phyloP scores from a whole-genome alignment of 2,329 filamentous ascomycete species.

The Metarhizium brunneum region DNA sequence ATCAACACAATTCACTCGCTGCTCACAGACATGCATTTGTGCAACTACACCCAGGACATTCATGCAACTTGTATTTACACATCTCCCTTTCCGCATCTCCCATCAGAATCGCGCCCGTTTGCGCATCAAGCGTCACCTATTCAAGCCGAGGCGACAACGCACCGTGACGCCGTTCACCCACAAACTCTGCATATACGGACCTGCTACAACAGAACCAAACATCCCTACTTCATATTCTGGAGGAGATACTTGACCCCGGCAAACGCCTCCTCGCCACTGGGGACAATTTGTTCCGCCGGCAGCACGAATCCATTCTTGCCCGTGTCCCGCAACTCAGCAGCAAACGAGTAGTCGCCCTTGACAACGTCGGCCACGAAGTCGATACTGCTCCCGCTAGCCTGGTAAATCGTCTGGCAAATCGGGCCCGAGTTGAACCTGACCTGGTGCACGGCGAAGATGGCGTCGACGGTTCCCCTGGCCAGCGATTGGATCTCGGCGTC shows the following conservation, averaged over 20 bases:
- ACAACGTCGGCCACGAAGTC: slow-evolving; percentile 36
- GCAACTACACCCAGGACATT: too few relatives aligned
- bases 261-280: slow-evolving; percentile 33
- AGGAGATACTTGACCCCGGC: slow-evolving; percentile 51
- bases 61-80: too few relatives aligned
- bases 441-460: slow-evolving; percentile 37
- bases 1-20: too few relatives aligned
- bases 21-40: too few relatives aligned
- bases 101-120: too few relatives aligned
- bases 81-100: too few relatives aligned
- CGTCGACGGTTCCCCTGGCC: slow-evolving; percentile 36
- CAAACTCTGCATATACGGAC: too few relatives aligned
- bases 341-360: slow-evolving; percentile 31
- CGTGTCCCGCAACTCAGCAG: slow-evolving; percentile 27
- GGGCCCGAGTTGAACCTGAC: slow-evolving; percentile 34
- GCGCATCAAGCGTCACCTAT: too few relatives aligned
- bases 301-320: slow-evolving; percentile 33
- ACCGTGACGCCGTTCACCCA: too few relatives aligned
- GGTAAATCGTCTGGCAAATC: slow-evolving; percentile 53
- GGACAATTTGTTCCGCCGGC: slow-evolving; percentile 31
- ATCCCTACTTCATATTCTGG: slow-evolving; percentile 25
- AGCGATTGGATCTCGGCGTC: slow-evolving; percentile 39
- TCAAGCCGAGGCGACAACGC: too few relatives aligned
- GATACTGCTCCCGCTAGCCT: slow-evolving; percentile 36
- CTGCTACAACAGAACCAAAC: too few relatives aligned